phyloP scores from a whole-genome alignment of 1,284 basidiomycete genomes.

The Pholiota adiposa region DNA sequence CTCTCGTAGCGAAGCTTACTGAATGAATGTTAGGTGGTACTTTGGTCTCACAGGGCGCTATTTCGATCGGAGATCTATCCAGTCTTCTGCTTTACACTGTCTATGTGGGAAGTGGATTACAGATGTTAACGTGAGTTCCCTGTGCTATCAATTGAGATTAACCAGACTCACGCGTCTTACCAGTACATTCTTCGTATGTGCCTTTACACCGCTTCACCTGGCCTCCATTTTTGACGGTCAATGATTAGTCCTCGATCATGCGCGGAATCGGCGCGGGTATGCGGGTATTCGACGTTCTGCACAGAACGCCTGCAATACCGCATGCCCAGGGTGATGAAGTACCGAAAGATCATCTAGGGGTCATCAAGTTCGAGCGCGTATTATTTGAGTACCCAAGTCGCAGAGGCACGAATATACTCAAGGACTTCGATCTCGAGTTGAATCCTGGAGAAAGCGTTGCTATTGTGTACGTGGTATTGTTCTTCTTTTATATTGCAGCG shows the following conservation, averaged over 20 bases:
- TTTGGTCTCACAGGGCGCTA: conserved; percentile 85
- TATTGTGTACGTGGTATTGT: conserved; percentile 72
- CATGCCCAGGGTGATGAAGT: conserved; percentile 65
- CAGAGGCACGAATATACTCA: conserved; percentile 76
- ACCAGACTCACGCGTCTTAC: conserved; percentile 5
- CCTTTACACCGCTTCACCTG: neutral
- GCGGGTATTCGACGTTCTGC: conserved; percentile 92
- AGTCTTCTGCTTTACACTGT: conserved; percentile 93
- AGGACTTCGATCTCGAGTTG: conserved; percentile 79
- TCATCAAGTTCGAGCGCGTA: conserved; percentile 80
- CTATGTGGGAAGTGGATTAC: conserved; percentile 82
- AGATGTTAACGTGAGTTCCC: conserved; percentile 74
- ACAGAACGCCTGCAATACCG: conserved; percentile 75
- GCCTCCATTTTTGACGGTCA: neutral
- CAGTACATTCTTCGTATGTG: conserved; percentile 60
- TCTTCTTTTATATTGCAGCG: conserved; percentile 6
- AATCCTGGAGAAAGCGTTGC: conserved; percentile 87
- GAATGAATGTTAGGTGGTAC: conserved; percentile 70
- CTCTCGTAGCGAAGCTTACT: neutral
- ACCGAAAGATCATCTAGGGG: conserved; percentile 58
- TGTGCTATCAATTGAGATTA: conserved; percentile 1
- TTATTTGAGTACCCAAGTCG: conserved; percentile 89
- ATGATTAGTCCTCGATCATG: conserved; percentile 76
- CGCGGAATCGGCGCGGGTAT: conserved; percentile 91
- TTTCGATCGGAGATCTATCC: conserved; percentile 91